Conservation (phyloP, 768 basidiomycete species). For the Hygrophorus russula region DNA sequence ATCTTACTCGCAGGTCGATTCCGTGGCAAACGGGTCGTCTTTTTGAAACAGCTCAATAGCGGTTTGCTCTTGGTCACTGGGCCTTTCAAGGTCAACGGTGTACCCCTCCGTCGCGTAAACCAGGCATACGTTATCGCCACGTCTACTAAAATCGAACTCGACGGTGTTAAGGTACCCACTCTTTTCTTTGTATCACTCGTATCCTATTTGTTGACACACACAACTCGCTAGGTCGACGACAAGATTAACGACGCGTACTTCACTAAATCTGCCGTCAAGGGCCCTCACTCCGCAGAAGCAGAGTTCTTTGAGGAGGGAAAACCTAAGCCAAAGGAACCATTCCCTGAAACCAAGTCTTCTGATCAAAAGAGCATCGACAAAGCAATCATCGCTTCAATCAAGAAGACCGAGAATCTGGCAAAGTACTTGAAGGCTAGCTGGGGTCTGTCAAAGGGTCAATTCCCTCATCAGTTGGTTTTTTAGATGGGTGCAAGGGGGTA, state of each 20-base stretch:
- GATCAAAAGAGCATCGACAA: slow-evolving; percentile 88
- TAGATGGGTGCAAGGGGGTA: slow-evolving; percentile 21
- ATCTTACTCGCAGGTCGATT: slow-evolving; percentile 97
- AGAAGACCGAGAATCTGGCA: slow-evolving; percentile 81
- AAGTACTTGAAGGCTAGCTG: slow-evolving; percentile 92
- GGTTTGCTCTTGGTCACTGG: slow-evolving; percentile 94
- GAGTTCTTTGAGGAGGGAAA: slow-evolving; percentile 96
- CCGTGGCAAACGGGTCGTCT: slow-evolving; percentile 97
- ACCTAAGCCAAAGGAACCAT: slow-evolving; percentile 78
- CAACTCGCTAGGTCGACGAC: slow-evolving; percentile 52
- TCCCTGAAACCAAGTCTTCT: slow-evolving; percentile 77
- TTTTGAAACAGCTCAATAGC: slow-evolving; percentile 89
- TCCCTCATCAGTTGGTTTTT: slow-evolving; percentile 90
- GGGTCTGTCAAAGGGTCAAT: slow-evolving; percentile 95
- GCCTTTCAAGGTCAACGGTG: slow-evolving; percentile 97
- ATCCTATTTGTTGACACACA: slow-evolving; percentile 1
- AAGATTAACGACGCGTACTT: slow-evolving; percentile 96
- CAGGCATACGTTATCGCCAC: slow-evolving; percentile 99
- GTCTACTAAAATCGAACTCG: slow-evolving; percentile 84
- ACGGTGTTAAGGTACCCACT: slow-evolving; percentile 61
- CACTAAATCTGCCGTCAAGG: slow-evolving; percentile 63
- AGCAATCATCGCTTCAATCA: slow-evolving; percentile 70
- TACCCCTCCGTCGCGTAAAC: slow-evolving; percentile 94
- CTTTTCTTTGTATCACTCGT: slow-evolving; percentile 9
- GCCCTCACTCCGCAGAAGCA: slow-evolving; percentile 75